Evolutionary conservation across 225 moss, liverwort and hornwort genomes (phyloP).

Genomic region (Lunularia cruciata): DNA sequence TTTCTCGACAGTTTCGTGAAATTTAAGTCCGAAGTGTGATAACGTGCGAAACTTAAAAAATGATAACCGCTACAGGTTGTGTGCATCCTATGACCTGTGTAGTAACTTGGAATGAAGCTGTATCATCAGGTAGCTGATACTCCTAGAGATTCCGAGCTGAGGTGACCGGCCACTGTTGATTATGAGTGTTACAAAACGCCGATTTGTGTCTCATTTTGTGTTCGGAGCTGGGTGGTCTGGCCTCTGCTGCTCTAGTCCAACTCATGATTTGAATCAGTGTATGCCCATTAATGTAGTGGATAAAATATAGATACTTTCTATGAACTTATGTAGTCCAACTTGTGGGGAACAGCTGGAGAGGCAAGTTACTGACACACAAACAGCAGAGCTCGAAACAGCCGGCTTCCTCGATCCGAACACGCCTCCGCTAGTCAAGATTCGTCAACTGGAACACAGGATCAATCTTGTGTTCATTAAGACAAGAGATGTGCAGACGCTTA

Average conservation of each 20-base stretch:
- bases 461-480: slow-evolving; percentile 41
- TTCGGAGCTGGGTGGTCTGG: no score
- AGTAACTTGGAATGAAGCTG: no score
- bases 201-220: no score
- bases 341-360: slow-evolving; percentile 54
- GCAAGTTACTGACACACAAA: slow-evolving; percentile 72
- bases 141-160: no score
- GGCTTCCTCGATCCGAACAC: slow-evolving; percentile 69
- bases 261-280: no score
- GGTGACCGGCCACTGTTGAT: no score
- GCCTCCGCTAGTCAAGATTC: slow-evolving; percentile 55
- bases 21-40: not conserved
- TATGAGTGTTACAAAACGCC: no score
- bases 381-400: slow-evolving; percentile 53
- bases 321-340: not conserved
- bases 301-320: not conserved
- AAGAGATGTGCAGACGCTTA: slow-evolving; percentile 56
- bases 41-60: not conserved
- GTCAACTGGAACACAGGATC: slow-evolving; percentile 53
- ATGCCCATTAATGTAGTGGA: no score
- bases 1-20: not conserved
- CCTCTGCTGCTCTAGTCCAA: no score
- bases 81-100: no score
- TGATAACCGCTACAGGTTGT: not conserved
- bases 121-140: no score